Evolutionary conservation across 2,329 filamentous ascomycete species (phyloP).

Genomic region (Nemania sp.): DNA sequence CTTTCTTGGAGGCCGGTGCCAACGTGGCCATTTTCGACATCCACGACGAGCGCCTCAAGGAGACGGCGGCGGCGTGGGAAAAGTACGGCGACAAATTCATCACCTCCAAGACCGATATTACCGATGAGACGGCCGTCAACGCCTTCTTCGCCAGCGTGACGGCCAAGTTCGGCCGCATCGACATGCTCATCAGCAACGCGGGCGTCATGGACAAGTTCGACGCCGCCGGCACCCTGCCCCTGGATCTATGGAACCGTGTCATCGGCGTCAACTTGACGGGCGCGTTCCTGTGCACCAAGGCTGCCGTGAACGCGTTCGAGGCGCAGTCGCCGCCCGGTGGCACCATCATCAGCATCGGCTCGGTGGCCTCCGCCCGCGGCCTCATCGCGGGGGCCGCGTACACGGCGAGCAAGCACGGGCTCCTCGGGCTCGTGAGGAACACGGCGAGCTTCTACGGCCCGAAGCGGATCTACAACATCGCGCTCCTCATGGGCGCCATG

Average conservation of each 20-base stretch:
- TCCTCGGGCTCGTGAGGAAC: slow-evolving; percentile 60
- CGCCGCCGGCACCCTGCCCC: slow-evolving; percentile 52
- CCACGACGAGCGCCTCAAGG: slow-evolving; percentile 36
- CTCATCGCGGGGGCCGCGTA: slow-evolving; percentile 50
- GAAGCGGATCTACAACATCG: slow-evolving; percentile 57
- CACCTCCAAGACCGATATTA: slow-evolving; percentile 38
- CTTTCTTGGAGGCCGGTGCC: slow-evolving; percentile 42
- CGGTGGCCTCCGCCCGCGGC: slow-evolving; percentile 26
- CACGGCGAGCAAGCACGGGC: slow-evolving; percentile 58
- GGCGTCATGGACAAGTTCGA: slow-evolving; percentile 62
- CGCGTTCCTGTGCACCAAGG: slow-evolving; percentile 55
- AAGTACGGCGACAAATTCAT: slow-evolving; percentile 30
- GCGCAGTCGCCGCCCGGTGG: slow-evolving; percentile 41
- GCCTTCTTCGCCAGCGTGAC: slow-evolving; percentile 34
- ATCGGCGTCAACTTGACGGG: slow-evolving; percentile 62
- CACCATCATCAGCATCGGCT: slow-evolving; percentile 36
- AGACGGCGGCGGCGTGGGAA: slow-evolving; percentile 23
- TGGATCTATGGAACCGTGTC: slow-evolving; percentile 56
- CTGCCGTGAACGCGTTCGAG: slow-evolving; percentile 54
- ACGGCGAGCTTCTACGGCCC: slow-evolving; percentile 60
- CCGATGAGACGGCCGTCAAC: slow-evolving; percentile 40
- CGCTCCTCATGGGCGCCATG: slow-evolving; percentile 59
- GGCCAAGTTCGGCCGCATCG: slow-evolving; percentile 50
- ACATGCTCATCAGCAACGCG: slow-evolving; percentile 64
- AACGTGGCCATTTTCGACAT: slow-evolving; percentile 44